Conservation (phyloP, 2,329 filamentous ascomycete species). For the Graphiopsis chlorocephala region DNA sequence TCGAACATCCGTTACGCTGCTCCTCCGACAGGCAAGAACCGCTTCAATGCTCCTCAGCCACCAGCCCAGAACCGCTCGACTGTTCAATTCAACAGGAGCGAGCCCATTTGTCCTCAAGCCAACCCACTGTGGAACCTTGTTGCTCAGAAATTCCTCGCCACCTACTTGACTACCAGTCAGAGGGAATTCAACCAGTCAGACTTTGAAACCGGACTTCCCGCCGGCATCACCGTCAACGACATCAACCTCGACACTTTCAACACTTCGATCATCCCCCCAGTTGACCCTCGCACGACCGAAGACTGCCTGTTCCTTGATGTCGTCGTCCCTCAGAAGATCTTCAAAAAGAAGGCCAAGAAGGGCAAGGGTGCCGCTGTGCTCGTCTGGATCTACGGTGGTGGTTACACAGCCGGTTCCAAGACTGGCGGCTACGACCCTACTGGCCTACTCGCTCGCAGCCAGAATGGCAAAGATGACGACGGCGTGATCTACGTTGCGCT, state of each 20-base stretch:
- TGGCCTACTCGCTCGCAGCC: constrained; percentile 43
- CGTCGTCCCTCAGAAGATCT: constrained; percentile 35
- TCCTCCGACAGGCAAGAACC: constrained; percentile 50
- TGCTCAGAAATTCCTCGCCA: constrained; percentile 35
- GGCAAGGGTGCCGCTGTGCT: constrained; percentile 38
- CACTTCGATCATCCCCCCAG: constrained; percentile 14
- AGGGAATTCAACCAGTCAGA: constrained; percentile 8
- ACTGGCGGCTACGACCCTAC: constrained; percentile 35
- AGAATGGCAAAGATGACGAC: constrained; percentile 35
- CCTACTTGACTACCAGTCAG: constrained; percentile 32
- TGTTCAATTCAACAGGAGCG: constrained; percentile 44
- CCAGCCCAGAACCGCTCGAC: constrained; percentile 41
- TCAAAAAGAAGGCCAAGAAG: constrained; percentile 28
- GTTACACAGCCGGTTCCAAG: constrained; percentile 43
- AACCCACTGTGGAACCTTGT: constrained; percentile 44
- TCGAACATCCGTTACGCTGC: constrained; percentile 57
- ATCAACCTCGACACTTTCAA: constrained; percentile 25
- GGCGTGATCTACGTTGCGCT: constrained; percentile 47
- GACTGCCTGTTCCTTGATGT: constrained; percentile 44
- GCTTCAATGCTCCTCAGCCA: constrained; percentile 48
- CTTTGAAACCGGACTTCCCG: neutral
- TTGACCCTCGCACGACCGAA: constrained; percentile 34
- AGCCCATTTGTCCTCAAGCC: constrained; percentile 47
- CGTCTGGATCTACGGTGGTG: constrained; percentile 51
- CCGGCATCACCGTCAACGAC: neutral